Evolutionary conservation across 176 grass and related monocot genomes (phyloP).

Genomic region (Avena sativa): DNA sequence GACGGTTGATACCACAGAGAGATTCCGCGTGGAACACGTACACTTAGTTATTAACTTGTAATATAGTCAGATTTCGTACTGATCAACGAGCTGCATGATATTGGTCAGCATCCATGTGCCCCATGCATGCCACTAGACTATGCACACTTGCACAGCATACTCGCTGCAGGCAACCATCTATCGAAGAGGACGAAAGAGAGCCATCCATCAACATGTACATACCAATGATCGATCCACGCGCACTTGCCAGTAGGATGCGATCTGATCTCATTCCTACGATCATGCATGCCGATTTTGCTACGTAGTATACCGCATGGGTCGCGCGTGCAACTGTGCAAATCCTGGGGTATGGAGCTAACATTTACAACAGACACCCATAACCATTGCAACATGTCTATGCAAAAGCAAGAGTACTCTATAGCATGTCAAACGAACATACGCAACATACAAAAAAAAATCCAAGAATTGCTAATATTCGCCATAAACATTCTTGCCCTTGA

Average conservation of each 20-base stretch:
- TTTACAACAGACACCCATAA: too few relatives aligned
- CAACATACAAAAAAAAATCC: too few relatives aligned
- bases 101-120: conserved; percentile 14
- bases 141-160: not conserved
- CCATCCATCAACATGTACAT: not conserved
- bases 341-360: not conserved
- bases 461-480: too few relatives aligned
- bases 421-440: too few relatives aligned
- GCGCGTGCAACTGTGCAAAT: not conserved
- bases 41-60: not conserved
- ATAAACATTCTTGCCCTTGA: too few relatives aligned
- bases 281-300: not conserved
- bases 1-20: not conserved
- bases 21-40: not conserved
- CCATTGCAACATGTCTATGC: too few relatives aligned
- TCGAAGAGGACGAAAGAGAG: conserved; percentile 10
- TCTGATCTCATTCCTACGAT: not conserved
- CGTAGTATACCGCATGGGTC: not conserved
- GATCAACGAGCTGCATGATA: conserved; percentile 11
- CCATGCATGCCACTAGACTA: not conserved
- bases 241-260: not conserved
- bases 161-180: not conserved
- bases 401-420: too few relatives aligned
- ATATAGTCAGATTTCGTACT: not conserved
- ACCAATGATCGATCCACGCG: not conserved